Evolutionary conservation across 2,329 filamentous ascomycete genomes (phyloP).

Genomic region (Curvularia spicifera): DNA sequence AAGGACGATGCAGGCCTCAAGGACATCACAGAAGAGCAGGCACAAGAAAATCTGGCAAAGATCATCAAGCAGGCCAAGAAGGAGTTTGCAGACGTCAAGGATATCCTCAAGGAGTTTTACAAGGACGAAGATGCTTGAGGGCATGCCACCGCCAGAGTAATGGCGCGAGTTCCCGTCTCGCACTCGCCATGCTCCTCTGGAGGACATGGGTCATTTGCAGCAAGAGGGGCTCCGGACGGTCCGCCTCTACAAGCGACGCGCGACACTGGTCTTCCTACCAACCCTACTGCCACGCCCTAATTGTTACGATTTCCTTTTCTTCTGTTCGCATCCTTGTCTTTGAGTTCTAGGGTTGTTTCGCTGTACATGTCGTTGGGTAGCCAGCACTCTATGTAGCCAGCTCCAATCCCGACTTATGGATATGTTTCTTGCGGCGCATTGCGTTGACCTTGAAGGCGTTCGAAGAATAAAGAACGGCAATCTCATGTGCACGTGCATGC

Average conservation of each 20-base stretch:
- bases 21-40: conserved; percentile 69
- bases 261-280: conserved; percentile 7
- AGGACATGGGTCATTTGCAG: conserved; percentile 1
- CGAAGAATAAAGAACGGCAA: neutral
- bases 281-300: conserved; percentile 7
- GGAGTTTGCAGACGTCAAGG: conserved; percentile 78
- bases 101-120: conserved; percentile 74
- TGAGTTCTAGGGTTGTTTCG: conserved; percentile 7
- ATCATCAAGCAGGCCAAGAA: conserved; percentile 74
- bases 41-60: conserved; percentile 71
- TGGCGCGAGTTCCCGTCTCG: conserved; percentile 16
- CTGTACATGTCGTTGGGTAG: conserved; percentile 20
- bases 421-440: conserved; percentile 6
- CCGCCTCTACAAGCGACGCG: conserved; percentile 9
- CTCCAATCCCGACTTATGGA: conserved; percentile 8
- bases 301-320: conserved; percentile 12
- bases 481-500: neutral
- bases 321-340: conserved; percentile 9
- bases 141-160: conserved; percentile 7
- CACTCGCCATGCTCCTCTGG: conserved; percentile 16
- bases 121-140: conserved; percentile 50
- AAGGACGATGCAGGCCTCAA: conserved; percentile 78
- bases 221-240: conserved; percentile 5
- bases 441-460: conserved; percentile 12
- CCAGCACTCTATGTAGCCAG: conserved; percentile 16